Base-by-base conservation (phyloP, 805 yeast genomes). In the Torulaspora microellipsoides region DNA sequence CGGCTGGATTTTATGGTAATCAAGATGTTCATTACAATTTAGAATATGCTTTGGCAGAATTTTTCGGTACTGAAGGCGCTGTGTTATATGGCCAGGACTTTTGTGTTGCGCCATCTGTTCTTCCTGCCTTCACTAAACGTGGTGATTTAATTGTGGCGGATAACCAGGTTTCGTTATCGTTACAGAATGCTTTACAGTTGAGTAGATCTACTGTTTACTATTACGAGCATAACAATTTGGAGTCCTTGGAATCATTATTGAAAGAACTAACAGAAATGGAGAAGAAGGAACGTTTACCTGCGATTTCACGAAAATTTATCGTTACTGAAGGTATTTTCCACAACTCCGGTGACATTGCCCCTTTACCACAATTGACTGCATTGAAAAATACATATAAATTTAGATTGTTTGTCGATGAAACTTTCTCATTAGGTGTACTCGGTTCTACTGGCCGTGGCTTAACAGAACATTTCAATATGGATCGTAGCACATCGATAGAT, bases 1-100 rank as follows among this genome's bases (percentile, higher is more conserved):
- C 99, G 4, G 95, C 97, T 34, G 95, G 95, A 44, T 93, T 93
- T 58, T 93, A 90, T 64, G 99, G 99, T 48, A 85, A 89, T 47
- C 96, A 89, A 66, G 96, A 89, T 60, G 88, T 82, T 34, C 99
- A 93, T 60, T 81, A 80, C 43, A 75, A 83, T 55, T 72, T 86
- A 44, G 95, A 89, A 62, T 80, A 79, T 55, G 84, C 80, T 49
- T 66, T 93, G 47, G 80, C 96, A 10, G 62, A 70, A 27, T 91
- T 80, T 59, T 78, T 91, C 52, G 88, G 84, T 20, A 76, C 87
- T 2, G 95, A 86, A 51, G 75, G 76, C 43, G 80, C 88, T 37
- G 86, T 93, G 43, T 69, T 91, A 34, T 93, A 93, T 61, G 95
- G 97, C 35, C 99, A 93, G 70, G 97, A 91, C 59, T 82, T 85